These are phyloP conservation scores for Psilocybe cyanescens DNA, from an alignment of 768 basidiomycete genomes.

Conservation along the genomic window DNA sequence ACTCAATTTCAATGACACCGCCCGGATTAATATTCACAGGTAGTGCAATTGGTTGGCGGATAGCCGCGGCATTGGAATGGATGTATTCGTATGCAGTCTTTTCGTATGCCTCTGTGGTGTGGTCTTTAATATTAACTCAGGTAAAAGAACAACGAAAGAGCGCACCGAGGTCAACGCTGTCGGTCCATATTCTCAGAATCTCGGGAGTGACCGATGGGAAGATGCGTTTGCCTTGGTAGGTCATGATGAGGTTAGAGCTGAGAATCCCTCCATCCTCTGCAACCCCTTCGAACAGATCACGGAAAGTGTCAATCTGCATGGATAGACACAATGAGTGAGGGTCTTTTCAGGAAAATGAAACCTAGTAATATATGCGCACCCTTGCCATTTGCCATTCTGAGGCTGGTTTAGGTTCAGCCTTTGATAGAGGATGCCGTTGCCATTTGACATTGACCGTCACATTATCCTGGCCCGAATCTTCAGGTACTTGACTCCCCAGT, in stretches of 20 bases:
- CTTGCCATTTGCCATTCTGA: conserved; percentile 63
- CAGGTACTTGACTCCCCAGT: conserved; percentile 31
- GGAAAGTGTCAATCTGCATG: conserved; percentile 65
- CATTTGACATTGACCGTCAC: conserved; percentile 64
- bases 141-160: background rate
- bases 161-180: conserved; percentile 64
- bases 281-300: conserved; percentile 62
- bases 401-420: conserved; percentile 36
- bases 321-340: background rate
- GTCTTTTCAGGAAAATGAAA: background rate
- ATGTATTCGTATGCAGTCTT: conserved; percentile 66
- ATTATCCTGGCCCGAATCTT: conserved; percentile 32
- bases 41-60: conserved; percentile 5
- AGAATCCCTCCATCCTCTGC: conserved; percentile 64
- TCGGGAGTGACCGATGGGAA: conserved; percentile 73
- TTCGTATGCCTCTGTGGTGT: conserved; percentile 63
- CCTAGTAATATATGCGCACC: conserved; percentile 37
- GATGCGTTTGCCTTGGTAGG: conserved; percentile 61
- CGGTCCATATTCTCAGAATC: conserved; percentile 67
- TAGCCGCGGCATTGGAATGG: conserved; percentile 35
- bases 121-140: background rate
- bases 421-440: conserved; percentile 64
- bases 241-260: conserved; percentile 58
- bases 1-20: conserved; percentile 25
- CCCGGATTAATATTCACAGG: conserved; percentile 16